Base-by-base conservation (phyloP, 352 stramenopile genomes). In the Pythium aristosporum region DNA sequence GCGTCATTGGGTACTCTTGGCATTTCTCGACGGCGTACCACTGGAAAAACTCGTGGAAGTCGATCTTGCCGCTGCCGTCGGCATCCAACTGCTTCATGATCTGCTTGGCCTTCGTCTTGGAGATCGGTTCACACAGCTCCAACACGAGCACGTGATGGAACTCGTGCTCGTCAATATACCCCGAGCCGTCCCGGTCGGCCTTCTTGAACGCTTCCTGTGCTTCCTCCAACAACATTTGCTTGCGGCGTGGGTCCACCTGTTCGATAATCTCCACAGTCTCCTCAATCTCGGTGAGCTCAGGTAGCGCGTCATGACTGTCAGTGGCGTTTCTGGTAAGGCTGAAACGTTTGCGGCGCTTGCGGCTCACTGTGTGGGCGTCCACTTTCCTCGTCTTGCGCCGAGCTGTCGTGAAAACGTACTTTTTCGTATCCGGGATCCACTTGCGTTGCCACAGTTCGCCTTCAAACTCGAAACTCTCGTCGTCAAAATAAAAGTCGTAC, bases 401-500 rank as follows among this genome's bases (percentile, higher is more conserved):
- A 21, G 54, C 72, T 5, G 75, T 80, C 21, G 57, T 65, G 50
- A 75, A 86, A 0, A 65, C 23, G 34, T 82, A 86, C 12, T 75
- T 73, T 42, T 68, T 68, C 12, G 39, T 54, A 2, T 62, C 12
- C 1, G 57, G 32, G 25, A 78, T 46, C 77, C 77, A 87, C 8
- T 65, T 57, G 18, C 77, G 68, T 15, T 67, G 47, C 71, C 72
- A 87, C 10, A 61, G 25, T n/a, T 66, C 53, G 2, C 72, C 69
- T n/a, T 80, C 68, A 18, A 77, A 74, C 32, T 72, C 59, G 32
- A 87, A 87, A 12, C 43, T 61, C 32, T 83, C 74, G 10, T 80
- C 75, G 51, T 87, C 77, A 62, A 80, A 85, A 50, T 83, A 85
- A 51, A 83, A 85, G 28, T 87, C 77, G 50, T 80, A 83, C 6